A percentile compares a stretch with the other conserved stretches of the same genome.
Evolutionary conservation across 257 asterid species (phyloP).

Genomic region (Fraxinus cuspidata): DNA sequence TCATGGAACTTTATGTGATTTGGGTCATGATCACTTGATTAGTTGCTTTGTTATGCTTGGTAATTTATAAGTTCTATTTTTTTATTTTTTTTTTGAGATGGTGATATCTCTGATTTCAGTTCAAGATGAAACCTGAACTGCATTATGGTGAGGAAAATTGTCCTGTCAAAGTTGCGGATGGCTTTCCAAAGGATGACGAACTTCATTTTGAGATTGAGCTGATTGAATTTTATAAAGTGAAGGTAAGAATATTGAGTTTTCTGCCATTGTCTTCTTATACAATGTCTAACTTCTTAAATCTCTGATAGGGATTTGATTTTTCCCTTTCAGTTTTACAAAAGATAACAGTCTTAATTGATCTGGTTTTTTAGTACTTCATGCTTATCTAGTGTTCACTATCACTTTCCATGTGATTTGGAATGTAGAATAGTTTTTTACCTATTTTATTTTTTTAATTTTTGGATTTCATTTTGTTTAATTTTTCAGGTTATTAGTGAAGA

Average conservation of each 20-base stretch:
- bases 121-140: constrained; percentile 91
- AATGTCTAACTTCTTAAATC: background rate
- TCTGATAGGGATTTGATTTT: background rate
- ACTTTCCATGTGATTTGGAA: constrained; percentile 2
- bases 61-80: background rate
- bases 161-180: constrained; percentile 68
- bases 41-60: background rate
- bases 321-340: background rate
- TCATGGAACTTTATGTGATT: constrained; percentile 16
- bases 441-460: background rate
- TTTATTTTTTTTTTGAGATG: constrained; percentile 16
- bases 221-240: constrained; percentile 85
- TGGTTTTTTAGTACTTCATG: constrained; percentile 3
- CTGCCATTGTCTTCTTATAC: constrained; percentile 1
- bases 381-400: background rate
- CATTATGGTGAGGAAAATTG: constrained; percentile 90
- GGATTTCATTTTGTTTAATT: constrained; percentile 9
- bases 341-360: background rate
- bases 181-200: constrained; percentile 87
- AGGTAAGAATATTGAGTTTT: constrained; percentile 60
- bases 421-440: background rate
- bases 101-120: constrained; percentile 52
- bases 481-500: constrained; percentile 85
- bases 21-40: constrained; percentile 16
- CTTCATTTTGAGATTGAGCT: constrained; percentile 96